A percentile compares a stretch with the other conserved stretches of the same genome.
phyloP scores from a whole-genome alignment of 169 alveolate species.

The Babesia sp. region DNA sequence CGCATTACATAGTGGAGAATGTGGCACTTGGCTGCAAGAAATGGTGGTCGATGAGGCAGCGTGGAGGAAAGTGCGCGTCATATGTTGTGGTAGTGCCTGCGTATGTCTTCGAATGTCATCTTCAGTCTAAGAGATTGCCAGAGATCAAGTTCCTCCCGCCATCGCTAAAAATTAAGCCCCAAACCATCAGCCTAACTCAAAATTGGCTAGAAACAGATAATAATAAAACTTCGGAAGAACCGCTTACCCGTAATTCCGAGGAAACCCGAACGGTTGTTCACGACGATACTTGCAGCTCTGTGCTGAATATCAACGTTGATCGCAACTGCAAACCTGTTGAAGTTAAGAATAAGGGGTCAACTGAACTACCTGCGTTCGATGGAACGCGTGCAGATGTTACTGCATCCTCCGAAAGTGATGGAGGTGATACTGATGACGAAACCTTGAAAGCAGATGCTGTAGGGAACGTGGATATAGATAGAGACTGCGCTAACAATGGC shows the following conservation, averaged over 20 bases:
- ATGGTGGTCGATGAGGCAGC: slow-evolving; percentile 42
- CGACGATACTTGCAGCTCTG: neutral
- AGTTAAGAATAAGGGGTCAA: neutral
- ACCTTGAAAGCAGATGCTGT: neutral
- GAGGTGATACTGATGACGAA: neutral
- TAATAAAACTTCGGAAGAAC: neutral
- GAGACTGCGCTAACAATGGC: neutral
- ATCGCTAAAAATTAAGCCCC: slow-evolving; percentile 1
- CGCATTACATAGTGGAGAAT: slow-evolving; percentile 46
- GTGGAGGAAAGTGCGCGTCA: slow-evolving; percentile 21
- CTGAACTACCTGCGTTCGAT: neutral
- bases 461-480: neutral
- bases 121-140: slow-evolving; percentile 12
- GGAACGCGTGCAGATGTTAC: neutral
- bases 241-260: neutral
- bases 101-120: slow-evolving; percentile 30
- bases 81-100: slow-evolving; percentile 39
- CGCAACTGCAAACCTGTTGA: no score
- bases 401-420: neutral
- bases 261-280: neutral
- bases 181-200: slow-evolving; percentile 12
- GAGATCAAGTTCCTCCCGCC: slow-evolving; percentile 34
- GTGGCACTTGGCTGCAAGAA: slow-evolving; percentile 29
- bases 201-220: neutral
- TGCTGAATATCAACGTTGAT: neutral